Evolutionary conservation across 2,329 filamentous ascomycete species (phyloP).

Genomic region (Pseudogymnoascus sp.): DNA sequence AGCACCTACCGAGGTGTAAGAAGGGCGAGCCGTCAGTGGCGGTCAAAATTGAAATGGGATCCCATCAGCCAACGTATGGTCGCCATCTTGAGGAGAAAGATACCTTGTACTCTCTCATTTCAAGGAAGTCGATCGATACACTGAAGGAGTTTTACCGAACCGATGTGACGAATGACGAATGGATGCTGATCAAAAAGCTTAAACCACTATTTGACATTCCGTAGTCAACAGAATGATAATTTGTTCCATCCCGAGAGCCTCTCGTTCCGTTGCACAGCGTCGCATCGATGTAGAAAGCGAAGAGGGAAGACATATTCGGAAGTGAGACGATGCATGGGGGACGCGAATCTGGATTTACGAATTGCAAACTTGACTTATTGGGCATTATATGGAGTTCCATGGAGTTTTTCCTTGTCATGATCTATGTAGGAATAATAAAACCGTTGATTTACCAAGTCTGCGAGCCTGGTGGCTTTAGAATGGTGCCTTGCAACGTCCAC

Average conservation of each 20-base stretch:
- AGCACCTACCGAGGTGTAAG: slow-evolving; percentile 85
- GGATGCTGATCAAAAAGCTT: slow-evolving; percentile 87
- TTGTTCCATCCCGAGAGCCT: background rate
- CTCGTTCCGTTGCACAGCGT: background rate
- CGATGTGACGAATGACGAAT: slow-evolving; percentile 87
- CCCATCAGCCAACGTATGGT: slow-evolving; percentile 87
- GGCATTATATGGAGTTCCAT: background rate
- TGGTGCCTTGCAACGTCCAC: background rate
- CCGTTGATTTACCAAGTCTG: background rate
- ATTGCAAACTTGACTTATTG: background rate
- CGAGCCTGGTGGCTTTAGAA: background rate
- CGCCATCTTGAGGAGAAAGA: slow-evolving; percentile 92
- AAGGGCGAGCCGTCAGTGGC: slow-evolving; percentile 96
- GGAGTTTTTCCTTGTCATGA: background rate
- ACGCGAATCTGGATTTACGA: background rate
- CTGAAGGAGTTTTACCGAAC: slow-evolving; percentile 91
- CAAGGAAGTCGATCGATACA: slow-evolving; percentile 80
- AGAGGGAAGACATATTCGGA: background rate
- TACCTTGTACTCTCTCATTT: slow-evolving; percentile 78
- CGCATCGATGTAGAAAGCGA: slow-evolving; percentile 11
- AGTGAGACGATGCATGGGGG: background rate
- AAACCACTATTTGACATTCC: slow-evolving; percentile 87
- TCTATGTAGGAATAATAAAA: slow-evolving; percentile 3
- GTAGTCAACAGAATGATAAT: slow-evolving; percentile 8
- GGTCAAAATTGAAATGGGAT: slow-evolving; percentile 90